Percentiles rank a stretch among this genome's conserved stretches.
Evolutionary conservation across 305 asterid species (phyloP).

Genomic region (Fraxinus paxiana): DNA sequence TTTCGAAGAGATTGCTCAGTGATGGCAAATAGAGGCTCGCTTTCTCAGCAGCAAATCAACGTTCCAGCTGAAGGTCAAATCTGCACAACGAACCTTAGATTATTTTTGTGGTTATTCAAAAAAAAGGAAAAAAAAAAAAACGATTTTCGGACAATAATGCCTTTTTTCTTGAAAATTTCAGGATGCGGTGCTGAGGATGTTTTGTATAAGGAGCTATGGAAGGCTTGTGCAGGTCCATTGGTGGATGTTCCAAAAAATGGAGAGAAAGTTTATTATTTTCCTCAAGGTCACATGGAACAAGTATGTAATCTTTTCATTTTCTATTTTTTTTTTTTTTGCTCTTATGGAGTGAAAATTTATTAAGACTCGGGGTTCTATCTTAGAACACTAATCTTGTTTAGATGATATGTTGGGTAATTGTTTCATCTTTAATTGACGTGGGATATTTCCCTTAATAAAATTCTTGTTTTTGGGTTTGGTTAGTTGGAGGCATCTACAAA

Average conservation of each 20-base stretch:
- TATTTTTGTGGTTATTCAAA: not conserved
- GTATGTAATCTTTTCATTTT: slow-evolving; percentile 35
- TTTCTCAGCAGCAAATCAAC: slow-evolving; percentile 45
- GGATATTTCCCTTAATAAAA: not conserved
- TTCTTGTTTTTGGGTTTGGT: slow-evolving; percentile 28
- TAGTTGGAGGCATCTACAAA: slow-evolving; percentile 84
- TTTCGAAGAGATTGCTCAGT: slow-evolving; percentile 22
- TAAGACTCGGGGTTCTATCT: not conserved
- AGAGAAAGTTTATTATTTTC: not conserved
- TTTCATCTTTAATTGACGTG: slow-evolving; percentile 11
- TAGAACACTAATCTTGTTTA: not conserved
- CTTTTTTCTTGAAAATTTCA: slow-evolving; percentile 28
- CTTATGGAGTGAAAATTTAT: not conserved
- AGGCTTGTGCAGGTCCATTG: slow-evolving; percentile 18
- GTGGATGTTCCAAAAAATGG: slow-evolving; percentile 9
- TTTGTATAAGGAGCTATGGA: slow-evolving; percentile 36
- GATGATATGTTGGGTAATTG: slow-evolving; percentile 28
- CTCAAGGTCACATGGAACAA: slow-evolving; percentile 47
- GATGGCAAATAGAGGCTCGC: slow-evolving; percentile 56
- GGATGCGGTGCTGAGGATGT: slow-evolving; percentile 44
- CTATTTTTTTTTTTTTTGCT: not conserved
- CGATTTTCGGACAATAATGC: not conserved
- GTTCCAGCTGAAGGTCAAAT: slow-evolving; percentile 46
- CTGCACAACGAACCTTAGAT: not conserved
- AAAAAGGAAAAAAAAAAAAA: too few relatives aligned